phyloP scores from a whole-genome alignment of 495 filamentous ascomycete species.

The Podospora comata region DNA sequence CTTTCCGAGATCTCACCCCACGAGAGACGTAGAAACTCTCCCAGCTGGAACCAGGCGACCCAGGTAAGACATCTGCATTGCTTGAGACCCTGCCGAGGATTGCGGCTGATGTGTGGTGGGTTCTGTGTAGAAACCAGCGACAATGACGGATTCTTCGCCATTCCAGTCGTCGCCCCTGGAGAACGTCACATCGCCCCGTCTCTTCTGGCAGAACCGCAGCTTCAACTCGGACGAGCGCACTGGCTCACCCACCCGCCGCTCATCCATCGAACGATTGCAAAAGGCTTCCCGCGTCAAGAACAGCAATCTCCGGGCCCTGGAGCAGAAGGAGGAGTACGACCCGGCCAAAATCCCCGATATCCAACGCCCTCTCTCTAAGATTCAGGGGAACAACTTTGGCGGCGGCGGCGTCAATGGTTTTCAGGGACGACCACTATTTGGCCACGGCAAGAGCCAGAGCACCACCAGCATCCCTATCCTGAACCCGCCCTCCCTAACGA shows the following conservation, averaged over 20 bases:
- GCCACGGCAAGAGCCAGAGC: constrained; percentile 47
- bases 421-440: constrained; percentile 37
- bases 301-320: constrained; percentile 88
- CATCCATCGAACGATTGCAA: constrained; percentile 90
- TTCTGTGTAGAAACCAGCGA: constrained; percentile 36
- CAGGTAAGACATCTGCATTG: constrained; percentile 52
- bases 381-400: constrained; percentile 62
- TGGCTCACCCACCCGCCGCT: constrained; percentile 65
- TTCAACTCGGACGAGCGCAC: constrained; percentile 61
- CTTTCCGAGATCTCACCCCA: constrained; percentile 58
- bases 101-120: background rate
- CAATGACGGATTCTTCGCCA: constrained; percentile 65
- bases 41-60: constrained; percentile 65
- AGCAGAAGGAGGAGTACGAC: constrained; percentile 86
- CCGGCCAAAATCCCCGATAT: constrained; percentile 69
- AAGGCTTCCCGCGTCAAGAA: constrained; percentile 93
- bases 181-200: constrained; percentile 63
- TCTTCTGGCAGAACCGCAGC: constrained; percentile 83
- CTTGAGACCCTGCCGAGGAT: background rate
- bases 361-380: constrained; percentile 72
- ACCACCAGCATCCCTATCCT: constrained; percentile 47
- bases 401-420: constrained; percentile 47
- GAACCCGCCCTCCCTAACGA: constrained; percentile 29
- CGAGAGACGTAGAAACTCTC: constrained; percentile 65
- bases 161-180: constrained; percentile 72